phyloP scores from a whole-genome alignment of 345 rosid genomes.

The Jatropha curcas region DNA sequence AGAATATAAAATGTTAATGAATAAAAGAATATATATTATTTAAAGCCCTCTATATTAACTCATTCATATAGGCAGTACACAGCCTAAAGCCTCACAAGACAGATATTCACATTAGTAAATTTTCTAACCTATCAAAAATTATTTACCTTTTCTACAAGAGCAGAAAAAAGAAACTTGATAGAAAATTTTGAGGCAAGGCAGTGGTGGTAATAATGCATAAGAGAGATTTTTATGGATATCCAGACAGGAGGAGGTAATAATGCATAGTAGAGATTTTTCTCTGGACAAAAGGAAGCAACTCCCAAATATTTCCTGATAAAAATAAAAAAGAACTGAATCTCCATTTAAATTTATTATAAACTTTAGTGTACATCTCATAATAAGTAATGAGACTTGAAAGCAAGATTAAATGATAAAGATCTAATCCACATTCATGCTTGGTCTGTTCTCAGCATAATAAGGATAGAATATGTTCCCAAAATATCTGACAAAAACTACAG shows the following conservation, averaged over 20 bases:
- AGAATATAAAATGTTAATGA: neutral
- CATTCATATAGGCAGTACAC: neutral
- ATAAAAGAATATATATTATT: neutral
- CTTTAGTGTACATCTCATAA: neutral
- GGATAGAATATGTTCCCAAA: neutral
- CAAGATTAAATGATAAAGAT: neutral
- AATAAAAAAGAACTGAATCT: constrained; percentile 15
- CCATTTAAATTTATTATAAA: neutral
- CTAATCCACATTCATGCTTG: neutral
- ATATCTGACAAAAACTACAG: neutral
- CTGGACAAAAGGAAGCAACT: no score
- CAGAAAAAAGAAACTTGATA: neutral
- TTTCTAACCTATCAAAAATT: neutral
- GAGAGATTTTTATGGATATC: neutral
- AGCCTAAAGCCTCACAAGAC: neutral
- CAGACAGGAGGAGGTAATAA: no score
- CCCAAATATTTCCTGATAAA: neutral
- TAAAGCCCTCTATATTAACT: neutral
- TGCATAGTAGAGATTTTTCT: no score
- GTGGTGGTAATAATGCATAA: neutral
- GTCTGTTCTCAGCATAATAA: neutral
- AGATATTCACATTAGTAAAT: neutral
- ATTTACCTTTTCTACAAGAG: neutral
- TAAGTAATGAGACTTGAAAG: constrained; percentile 2
- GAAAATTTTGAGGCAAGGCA: neutral